Base-by-base conservation (phyloP, 768 basidiomycete species). In the Leccinum variicolor region DNA sequence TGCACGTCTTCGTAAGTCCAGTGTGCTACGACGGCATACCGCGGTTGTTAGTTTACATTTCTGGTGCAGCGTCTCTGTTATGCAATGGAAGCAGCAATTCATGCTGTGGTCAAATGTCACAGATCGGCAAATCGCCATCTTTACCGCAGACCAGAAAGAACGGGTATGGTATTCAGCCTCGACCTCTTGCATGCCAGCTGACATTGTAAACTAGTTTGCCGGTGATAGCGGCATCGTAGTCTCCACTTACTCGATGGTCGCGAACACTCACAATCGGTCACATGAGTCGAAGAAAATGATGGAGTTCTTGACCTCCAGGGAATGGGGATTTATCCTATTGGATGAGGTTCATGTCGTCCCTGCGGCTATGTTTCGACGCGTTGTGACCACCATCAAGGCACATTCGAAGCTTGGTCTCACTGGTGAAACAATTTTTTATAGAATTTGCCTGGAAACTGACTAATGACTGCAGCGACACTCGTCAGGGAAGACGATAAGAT, bases 271-370 rank as follows among this genome's bases (percentile, higher is more conserved):
- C 67, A 97, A 98, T 71, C 85, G 97, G 63, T 97, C 97, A n/a
- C 94, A 98, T 70, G 94, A 96, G 69, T 92, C 97, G 17, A 94
- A 97, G 78, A 97, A 98, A 79, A 98, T 98, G 92, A 99, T 99
- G 97, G 95, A 99, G 64, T 99, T 98, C 69, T 73, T 99, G 47
- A 93, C 93, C 28, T 94, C 93, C n/a, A 80, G 96, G 54, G 97
- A 99, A 74, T 99, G 97, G 97, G 97, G 97, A 9, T 98, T 98
- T 75, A 90, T 99, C 62, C 79, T 99, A 19, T 80, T 99, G 45
- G 97, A 99, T 67, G 97, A 99, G 75, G 97, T 98, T 19, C 97
- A 99, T 71, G 97, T 99, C 62, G 97, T 98, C 5, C 97, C 97
- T 7, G 97, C 97, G 5, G 93, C 93, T 6, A 98, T 98, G 93